A percentile compares a stretch with the other conserved stretches of the same genome.
Conservation (phyloP, 2,329 filamentous ascomycete species). For the Tolypocladium tropicale region DNA sequence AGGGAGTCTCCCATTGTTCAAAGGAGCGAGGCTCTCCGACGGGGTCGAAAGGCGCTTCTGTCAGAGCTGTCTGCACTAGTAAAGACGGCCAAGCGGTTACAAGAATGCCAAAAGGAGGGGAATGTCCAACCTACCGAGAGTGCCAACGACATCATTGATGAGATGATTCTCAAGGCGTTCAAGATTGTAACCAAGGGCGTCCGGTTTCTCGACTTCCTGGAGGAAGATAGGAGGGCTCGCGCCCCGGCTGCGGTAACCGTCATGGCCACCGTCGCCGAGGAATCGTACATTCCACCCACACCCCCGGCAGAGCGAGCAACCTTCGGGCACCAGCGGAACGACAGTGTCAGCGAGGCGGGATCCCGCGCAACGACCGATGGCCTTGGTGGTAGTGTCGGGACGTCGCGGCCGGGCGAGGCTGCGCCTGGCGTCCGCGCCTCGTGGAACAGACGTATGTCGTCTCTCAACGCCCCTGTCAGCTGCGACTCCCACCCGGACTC, state of each 20-base stretch:
- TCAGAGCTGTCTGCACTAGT: slow-evolving; percentile 85
- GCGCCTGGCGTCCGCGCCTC: slow-evolving; percentile 22
- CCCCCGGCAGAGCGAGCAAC: slow-evolving; percentile 48
- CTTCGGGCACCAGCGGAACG: slow-evolving; percentile 30
- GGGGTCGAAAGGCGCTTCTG: slow-evolving; percentile 75
- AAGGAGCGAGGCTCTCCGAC: slow-evolving; percentile 63
- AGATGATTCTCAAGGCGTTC: slow-evolving; percentile 89
- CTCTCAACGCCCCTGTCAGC: slow-evolving; percentile 23
- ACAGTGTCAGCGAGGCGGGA: slow-evolving; percentile 25
- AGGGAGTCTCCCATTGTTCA: slow-evolving; percentile 69
- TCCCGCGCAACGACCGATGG: slow-evolving; percentile 25
- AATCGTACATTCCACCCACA: slow-evolving; percentile 49
- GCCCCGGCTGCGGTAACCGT: slow-evolving; percentile 45
- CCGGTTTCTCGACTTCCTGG: slow-evolving; percentile 77
- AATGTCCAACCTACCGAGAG: slow-evolving; percentile 38
- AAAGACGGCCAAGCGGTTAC: slow-evolving; percentile 76
- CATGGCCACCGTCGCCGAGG: slow-evolving; percentile 50
- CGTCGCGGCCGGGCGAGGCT: slow-evolving; percentile 24
- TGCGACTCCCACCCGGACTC: slow-evolving; percentile 14
- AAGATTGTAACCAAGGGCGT: slow-evolving; percentile 88
- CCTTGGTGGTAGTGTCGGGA: slow-evolving; percentile 21
- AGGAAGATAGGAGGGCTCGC: slow-evolving; percentile 46
- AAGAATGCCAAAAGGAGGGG: slow-evolving; percentile 55
- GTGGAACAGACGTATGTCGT: slow-evolving; percentile 37
- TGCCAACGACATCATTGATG: slow-evolving; percentile 71